These are phyloP conservation scores for Austroboletus novae-zelandiae DNA, from an alignment of 1,284 basidiomycete genomes.

Conservation along the genomic window DNA sequence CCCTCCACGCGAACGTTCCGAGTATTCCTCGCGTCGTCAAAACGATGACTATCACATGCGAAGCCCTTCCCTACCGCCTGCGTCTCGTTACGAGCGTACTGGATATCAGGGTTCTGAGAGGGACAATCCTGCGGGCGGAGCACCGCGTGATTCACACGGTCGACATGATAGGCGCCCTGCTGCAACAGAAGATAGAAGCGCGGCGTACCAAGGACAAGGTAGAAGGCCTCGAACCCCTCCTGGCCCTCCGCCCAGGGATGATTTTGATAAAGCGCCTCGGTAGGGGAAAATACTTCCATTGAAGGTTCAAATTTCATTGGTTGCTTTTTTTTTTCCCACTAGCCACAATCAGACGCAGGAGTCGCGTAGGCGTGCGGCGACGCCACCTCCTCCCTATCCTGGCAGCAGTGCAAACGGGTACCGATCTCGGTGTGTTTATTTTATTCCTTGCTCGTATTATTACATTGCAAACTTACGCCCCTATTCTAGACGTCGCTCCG, in stretches of 20 bases:
- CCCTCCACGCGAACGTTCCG: conserved; percentile 66
- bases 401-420: conserved; percentile 38
- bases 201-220: conserved; percentile 30
- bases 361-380: conserved; percentile 55
- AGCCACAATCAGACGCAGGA: conserved; percentile 43
- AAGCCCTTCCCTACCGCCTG: conserved; percentile 43
- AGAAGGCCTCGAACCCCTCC: conserved; percentile 48
- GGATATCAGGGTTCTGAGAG: conserved; percentile 40
- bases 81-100: conserved; percentile 44
- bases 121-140: conserved; percentile 46
- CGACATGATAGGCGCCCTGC: conserved; percentile 55
- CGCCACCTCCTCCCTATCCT: conserved; percentile 54
- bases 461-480: neutral
- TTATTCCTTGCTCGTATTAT: neutral
- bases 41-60: conserved; percentile 64
- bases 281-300: conserved; percentile 27
- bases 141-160: conserved; percentile 54
- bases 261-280: conserved; percentile 50
- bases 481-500: conserved; percentile 61
- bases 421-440: conserved; percentile 50
- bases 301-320: neutral
- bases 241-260: conserved; percentile 44
- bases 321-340: conserved; percentile 30
- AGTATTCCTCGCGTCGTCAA: conserved; percentile 59
- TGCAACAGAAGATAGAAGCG: conserved; percentile 22